These are phyloP conservation scores for Colletotrichum eleusines DNA, from an alignment of 2,329 filamentous ascomycete species.

Conservation along the genomic window DNA sequence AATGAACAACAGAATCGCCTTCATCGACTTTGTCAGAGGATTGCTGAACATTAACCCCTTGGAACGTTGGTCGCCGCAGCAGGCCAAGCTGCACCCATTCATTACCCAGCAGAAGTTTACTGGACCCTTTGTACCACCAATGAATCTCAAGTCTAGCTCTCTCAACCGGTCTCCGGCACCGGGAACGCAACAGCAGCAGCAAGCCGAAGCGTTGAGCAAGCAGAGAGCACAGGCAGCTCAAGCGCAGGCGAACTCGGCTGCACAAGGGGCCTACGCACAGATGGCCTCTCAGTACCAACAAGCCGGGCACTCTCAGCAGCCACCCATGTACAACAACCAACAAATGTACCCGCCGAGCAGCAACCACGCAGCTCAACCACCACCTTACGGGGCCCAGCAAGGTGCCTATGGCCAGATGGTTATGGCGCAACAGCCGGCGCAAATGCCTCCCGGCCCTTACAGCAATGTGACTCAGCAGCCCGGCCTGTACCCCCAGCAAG, in stretches of 20 bases:
- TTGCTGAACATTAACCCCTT: slow-evolving; percentile 94
- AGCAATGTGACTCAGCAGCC: slow-evolving; percentile 65
- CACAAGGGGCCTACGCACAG: slow-evolving; percentile 69
- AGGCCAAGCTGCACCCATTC: slow-evolving; percentile 96
- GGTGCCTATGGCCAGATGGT: slow-evolving; percentile 79
- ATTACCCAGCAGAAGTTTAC: slow-evolving; percentile 99
- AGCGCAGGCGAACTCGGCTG: slow-evolving; percentile 76
- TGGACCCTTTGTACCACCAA: slow-evolving; percentile 94
- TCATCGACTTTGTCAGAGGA: slow-evolving; percentile 97
- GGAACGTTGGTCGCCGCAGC: slow-evolving; percentile 97
- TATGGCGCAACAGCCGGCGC: slow-evolving; percentile 75
- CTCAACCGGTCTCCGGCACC: slow-evolving; percentile 89
- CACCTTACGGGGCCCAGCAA: slow-evolving; percentile 82
- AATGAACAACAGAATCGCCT: slow-evolving; percentile 97
- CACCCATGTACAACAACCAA: slow-evolving; percentile 85
- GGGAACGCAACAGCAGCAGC: slow-evolving; percentile 94
- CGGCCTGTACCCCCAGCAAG: slow-evolving; percentile 72
- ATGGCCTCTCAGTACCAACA: slow-evolving; percentile 63
- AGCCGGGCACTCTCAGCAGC: slow-evolving; percentile 60
- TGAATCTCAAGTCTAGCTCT: slow-evolving; percentile 92
- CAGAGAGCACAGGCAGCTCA: slow-evolving; percentile 83
- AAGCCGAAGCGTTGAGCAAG: slow-evolving; percentile 93
- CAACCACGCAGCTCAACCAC: slow-evolving; percentile 72
- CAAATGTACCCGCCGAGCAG: slow-evolving; percentile 79
- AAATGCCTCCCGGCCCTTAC: slow-evolving; percentile 76